These are phyloP conservation scores for Beauveria medogensis DNA, from an alignment of 2,329 filamentous ascomycete genomes.

Conservation along the genomic window DNA sequence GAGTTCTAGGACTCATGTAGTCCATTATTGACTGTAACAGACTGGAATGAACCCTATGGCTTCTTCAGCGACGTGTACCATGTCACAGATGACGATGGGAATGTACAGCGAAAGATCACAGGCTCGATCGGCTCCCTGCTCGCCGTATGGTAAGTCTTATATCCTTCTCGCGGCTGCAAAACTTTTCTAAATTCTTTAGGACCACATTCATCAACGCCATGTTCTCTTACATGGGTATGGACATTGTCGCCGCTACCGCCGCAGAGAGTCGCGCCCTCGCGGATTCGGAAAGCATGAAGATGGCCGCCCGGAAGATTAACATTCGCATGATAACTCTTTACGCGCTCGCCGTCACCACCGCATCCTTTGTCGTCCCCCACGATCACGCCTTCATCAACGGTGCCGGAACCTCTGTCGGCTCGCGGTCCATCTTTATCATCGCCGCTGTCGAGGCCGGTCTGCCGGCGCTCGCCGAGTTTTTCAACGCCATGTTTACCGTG, in stretches of 20 bases:
- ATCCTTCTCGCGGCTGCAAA: too few species aligned
- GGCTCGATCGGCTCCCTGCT: slow-evolving; percentile 29
- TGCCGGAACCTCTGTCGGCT: slow-evolving; percentile 25
- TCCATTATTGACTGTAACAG: neutral
- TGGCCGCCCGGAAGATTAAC: slow-evolving; percentile 31
- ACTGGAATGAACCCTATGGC: slow-evolving; percentile 21
- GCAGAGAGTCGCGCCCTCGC: slow-evolving; percentile 27
- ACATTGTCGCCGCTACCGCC: slow-evolving; percentile 30
- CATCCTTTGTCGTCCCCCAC: slow-evolving; percentile 26
- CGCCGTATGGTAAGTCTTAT: slow-evolving; percentile 27
- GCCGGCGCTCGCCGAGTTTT: slow-evolving; percentile 27
- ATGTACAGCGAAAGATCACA: slow-evolving; percentile 15
- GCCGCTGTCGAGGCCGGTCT: slow-evolving; percentile 29
- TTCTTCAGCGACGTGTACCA: slow-evolving; percentile 28
- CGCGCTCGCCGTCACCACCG: slow-evolving; percentile 19
- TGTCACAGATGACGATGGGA: slow-evolving; percentile 22
- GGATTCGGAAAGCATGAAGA: slow-evolving; percentile 31
- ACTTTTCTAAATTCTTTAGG: slow-evolving; percentile 15
- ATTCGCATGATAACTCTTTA: slow-evolving; percentile 27
- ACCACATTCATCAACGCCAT: slow-evolving; percentile 29
- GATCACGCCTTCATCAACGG: slow-evolving; percentile 34
- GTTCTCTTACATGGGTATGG: slow-evolving; percentile 31
- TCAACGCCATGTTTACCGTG: slow-evolving; percentile 31
- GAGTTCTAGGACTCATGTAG: neutral
- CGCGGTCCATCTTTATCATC: slow-evolving; percentile 27